These are phyloP conservation scores for Trypanosoma caninum DNA, from an alignment of 208 protist genomes.

Conservation along the genomic window DNA sequence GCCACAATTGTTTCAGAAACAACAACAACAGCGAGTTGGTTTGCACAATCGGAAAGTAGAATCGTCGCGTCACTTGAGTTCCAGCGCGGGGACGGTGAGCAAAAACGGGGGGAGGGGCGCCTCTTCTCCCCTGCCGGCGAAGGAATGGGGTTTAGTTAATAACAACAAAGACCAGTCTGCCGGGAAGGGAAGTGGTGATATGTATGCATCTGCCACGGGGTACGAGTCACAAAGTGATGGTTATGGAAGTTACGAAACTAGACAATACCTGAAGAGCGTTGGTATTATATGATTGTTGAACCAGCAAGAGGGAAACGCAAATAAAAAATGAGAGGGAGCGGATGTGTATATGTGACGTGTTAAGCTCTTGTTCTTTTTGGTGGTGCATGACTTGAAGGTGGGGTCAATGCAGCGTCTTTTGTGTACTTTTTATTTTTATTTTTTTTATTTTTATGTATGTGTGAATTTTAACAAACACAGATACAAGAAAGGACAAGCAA, in stretches of 20 bases:
- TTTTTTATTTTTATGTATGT: not conserved
- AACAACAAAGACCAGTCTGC: conserved; percentile 3
- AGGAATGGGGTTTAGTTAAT: conserved; percentile 16
- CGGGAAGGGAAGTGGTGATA: conserved; percentile 5
- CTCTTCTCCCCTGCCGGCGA: conserved; percentile 17
- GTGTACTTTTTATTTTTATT: conserved; percentile 20
- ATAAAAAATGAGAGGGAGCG: not conserved
- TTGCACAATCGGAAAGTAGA: conserved; percentile 16
- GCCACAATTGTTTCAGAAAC: conserved; percentile 5
- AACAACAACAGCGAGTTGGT: conserved; percentile 14
- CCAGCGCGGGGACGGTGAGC: not conserved
- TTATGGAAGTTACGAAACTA: conserved; percentile 84
- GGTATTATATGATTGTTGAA: conserved; percentile 41
- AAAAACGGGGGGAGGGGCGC: not conserved
- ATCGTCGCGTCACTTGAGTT: not conserved
- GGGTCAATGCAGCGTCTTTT: not conserved
- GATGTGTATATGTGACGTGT: too few species aligned
- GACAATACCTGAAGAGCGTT: conserved; percentile 76
- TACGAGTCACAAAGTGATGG: conserved; percentile 84
- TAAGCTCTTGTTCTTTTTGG: too few species aligned
- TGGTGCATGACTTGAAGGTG: too few species aligned
- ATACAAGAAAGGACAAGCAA: not conserved
- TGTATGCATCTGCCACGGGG: conserved; percentile 13
- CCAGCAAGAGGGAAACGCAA: not conserved
- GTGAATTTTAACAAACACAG: not conserved